Evolutionary conservation across 2,329 filamentous ascomycete species (phyloP), one percentile per base, ranked within the genome.

Genomic region (Epichloe gansuensis): DNA sequence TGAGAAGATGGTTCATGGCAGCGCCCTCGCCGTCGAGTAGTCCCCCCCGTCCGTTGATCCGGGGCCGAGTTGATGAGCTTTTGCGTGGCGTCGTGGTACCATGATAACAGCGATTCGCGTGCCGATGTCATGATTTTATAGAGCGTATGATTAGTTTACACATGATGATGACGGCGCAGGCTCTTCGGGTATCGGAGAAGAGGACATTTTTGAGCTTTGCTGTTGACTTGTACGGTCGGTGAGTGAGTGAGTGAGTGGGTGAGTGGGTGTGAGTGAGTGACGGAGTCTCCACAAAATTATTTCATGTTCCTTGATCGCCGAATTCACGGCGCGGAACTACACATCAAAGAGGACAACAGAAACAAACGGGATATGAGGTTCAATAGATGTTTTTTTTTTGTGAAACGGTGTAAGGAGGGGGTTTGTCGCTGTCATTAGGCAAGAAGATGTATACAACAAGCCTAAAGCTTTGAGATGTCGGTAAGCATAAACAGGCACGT

Each of bases 1-100:
- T 51, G 40, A 68, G 61, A 5, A 69, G 58, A n/a, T 55, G 41
- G 21, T 55, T 44, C 54, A 61, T 51, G 31, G 64, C 64, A 36
- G 40, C 35, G 3, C 47, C 57, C 23, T 50, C 53, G 12, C 57
- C 36, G 21, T 46, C 25, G 31, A 38, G 11, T 41, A 23, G 13
- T 27, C 17, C 17, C 11, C n/a, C 48, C 12, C 38, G 7, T 43
- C 6, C 3, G 39, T 8, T 13, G 34, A 8, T 2, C 43, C n/a
- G 15, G 21, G 1, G 48, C 11, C n/a, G 46, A 12, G 41, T 53
- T 31, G 13, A 53, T 42, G 31, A 64, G 56, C 27, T 49, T 51
- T 5, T 54, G 51, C 34, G 60, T 54, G 21, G 58, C 60, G 31
- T 62, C 51, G 4, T 57, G 53, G 51, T 63, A 67, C 47, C 56